Evolutionary conservation across 345 rosid genomes (phyloP), one percentile per base, ranked within the genome.

Genomic region (Euphorbia lathyris): DNA sequence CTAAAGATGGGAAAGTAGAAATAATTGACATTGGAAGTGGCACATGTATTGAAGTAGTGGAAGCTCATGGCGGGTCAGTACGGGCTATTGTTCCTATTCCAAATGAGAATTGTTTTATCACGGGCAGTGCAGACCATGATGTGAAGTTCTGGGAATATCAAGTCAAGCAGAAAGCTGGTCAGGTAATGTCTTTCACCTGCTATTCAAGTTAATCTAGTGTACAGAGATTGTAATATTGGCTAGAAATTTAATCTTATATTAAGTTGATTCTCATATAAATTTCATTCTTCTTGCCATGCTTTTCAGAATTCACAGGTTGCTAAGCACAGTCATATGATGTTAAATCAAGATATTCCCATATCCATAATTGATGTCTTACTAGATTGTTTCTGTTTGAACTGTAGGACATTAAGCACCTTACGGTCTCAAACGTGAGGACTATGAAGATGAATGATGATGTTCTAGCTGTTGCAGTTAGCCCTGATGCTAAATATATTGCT

Each of bases 371-470:
- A 22, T 38, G n/a, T 48, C 27, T 68, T 45, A 67, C 68, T 47
- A 63, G 32, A 51, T 69, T 69, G 51, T 47, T 74, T 43, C 73
- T 74, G 51, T 77, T 75, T 74, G 67, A 42, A 63, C 77, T 55
- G 70, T 90, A 95, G 99, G 88, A 83, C 45, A 72, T 88, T 58
- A 88, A 85, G 91, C 78, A 83, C 45, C 83, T 92, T 32, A 69
- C 80, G 1, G 81, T 95, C 74, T 81, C 88, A 63, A 87, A 90
- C 80, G 86, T 81, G 68, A 83, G 87, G 66, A 80, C 96, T 50
- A 76, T 87, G 86, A 95, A 90, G 90, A 90, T 95, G 99, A 88
- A 95, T 79, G 97, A 90, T 71, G 98, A 92, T 70, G 97, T 95
- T 72, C 79, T 90, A 50, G 96, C 80, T 56, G 88, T 95, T 83